A percentile compares a stretch with the other conserved stretches of the same genome.
Evolutionary conservation across 2,329 filamentous ascomycete species (phyloP).

Genomic region (Sclerotinia glacialis): DNA sequence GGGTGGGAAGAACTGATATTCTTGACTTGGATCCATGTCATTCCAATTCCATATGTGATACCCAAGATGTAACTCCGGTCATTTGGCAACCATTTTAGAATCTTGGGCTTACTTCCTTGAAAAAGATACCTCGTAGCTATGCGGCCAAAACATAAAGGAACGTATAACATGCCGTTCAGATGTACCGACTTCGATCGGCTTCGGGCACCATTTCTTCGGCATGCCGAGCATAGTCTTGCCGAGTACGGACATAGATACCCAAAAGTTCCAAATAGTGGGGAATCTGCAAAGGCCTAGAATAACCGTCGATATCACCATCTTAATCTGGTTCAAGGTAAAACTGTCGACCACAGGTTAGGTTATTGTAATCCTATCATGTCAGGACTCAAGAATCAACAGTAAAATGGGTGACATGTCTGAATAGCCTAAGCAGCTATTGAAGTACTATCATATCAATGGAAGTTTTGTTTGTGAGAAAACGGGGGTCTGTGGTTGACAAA

Average conservation of each 20-base stretch:
- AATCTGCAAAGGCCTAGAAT: conserved; percentile 6
- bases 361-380: background rate
- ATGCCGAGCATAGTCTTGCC: conserved; percentile 15
- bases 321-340: background rate
- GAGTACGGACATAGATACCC: background rate
- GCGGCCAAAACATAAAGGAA: conserved; percentile 4
- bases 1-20: conserved; percentile 16
- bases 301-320: background rate
- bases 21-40: conserved; percentile 8
- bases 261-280: conserved; percentile 4
- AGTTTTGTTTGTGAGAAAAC: background rate
- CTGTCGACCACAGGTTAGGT: background rate
- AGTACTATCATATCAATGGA: conserved; percentile 1
- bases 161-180: conserved; percentile 7
- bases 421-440: background rate
- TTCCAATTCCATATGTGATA: conserved; percentile 10
- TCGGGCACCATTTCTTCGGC: conserved; percentile 9
- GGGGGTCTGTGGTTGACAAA: background rate
- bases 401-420: background rate
- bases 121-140: background rate
- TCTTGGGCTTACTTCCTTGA: conserved; percentile 3
- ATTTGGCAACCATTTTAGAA: background rate
- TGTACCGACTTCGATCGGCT: conserved; percentile 11
- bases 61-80: conserved; percentile 13
- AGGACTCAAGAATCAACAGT: background rate